phyloP scores from a whole-genome alignment of 768 basidiomycete species.

The Suillus brevipes region DNA sequence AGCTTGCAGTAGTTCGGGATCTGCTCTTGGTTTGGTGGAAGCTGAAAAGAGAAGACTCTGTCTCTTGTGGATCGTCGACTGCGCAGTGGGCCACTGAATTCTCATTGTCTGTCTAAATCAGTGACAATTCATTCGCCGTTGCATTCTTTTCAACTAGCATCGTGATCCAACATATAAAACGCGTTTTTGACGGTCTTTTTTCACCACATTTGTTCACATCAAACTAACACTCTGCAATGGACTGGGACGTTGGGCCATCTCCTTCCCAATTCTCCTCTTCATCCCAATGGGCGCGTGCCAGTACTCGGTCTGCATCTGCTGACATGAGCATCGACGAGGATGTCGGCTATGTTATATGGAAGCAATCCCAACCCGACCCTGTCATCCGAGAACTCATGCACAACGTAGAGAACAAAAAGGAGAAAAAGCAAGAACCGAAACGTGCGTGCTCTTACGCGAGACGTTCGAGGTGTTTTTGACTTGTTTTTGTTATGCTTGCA shows the following conservation, averaged over 20 bases:
- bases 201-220: background rate
- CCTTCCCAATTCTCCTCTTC: slow-evolving; percentile 4
- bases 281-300: slow-evolving; percentile 4
- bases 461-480: background rate
- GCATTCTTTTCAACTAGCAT: background rate
- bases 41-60: background rate
- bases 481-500: background rate
- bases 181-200: background rate
- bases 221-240: background rate
- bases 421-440: background rate
- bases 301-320: background rate
- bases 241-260: background rate
- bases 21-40: background rate
- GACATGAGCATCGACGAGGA: background rate
- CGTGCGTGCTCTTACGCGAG: background rate
- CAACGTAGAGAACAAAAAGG: background rate
- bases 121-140: background rate
- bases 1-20: background rate
- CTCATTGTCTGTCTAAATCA: background rate
- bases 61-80: background rate
- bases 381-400: background rate
- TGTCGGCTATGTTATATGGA: background rate
- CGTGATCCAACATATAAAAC: background rate
- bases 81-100: background rate
- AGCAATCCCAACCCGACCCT: background rate